Conservation (phyloP, 148 eudicot genomes). For the Vaccinium darrowii region DNA sequence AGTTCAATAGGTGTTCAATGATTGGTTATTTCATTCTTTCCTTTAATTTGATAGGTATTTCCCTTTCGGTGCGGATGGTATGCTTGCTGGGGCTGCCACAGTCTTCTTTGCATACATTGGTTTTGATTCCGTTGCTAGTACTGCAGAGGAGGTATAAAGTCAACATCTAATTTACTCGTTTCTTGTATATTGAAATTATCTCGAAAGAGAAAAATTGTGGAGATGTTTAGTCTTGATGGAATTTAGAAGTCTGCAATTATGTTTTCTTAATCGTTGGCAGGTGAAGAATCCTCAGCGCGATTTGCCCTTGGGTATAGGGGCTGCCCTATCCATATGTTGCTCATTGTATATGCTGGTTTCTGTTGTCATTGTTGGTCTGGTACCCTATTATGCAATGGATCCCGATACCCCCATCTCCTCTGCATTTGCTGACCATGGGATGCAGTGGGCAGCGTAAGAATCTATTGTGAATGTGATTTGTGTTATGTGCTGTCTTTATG, state of each 20-base stretch:
- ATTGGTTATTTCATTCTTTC: conserved; percentile 9
- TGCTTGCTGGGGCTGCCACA: conserved; percentile 96
- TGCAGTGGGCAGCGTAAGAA: conserved; percentile 98
- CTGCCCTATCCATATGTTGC: conserved; percentile 80
- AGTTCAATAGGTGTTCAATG: not conserved
- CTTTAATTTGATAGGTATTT: conserved; percentile 48
- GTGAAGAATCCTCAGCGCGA: conserved; percentile 95
- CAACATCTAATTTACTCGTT: not conserved
- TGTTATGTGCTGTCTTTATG: not conserved
- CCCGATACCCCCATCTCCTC: conserved; percentile 96
- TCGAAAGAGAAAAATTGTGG: not conserved
- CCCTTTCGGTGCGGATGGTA: conserved; percentile 86
- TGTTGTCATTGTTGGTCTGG: conserved; percentile 84
- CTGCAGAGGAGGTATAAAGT: conserved; percentile 83
- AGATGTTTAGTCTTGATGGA: conserved; percentile 1
- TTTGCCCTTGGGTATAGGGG: conserved; percentile 85
- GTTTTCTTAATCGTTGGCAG: conserved; percentile 33
- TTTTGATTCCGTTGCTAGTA: conserved; percentile 96
- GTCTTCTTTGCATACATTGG: conserved; percentile 95
- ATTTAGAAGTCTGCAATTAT: not conserved
- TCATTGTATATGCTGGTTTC: conserved; percentile 90
- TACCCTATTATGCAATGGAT: conserved; percentile 89
- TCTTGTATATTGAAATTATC: not conserved
- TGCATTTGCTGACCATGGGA: conserved; percentile 85
- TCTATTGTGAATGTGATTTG: conserved; percentile 12